Evolutionary conservation across 139 green algal genomes (phyloP), one percentile per base, ranked within the genome.

Genomic region (Coccomyxa sp.): DNA sequence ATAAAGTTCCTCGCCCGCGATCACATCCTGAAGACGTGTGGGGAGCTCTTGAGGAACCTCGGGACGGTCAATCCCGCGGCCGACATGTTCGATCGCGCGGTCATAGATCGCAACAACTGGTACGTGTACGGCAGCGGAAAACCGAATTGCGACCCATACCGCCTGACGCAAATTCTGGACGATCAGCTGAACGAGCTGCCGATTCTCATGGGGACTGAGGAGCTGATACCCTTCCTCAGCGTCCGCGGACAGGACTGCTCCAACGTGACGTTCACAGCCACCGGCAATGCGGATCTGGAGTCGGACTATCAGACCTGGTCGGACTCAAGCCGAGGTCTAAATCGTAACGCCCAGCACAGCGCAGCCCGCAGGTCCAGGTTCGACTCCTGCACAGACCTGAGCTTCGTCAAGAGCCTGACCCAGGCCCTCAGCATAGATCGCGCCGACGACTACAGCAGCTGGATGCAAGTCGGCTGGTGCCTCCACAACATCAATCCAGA

Each of bases 51-150:
- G 55, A 50, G 55, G 73, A 40, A 77, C 39, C 73, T 77, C 55
- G 73, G 73, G 39, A 77, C 73, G 41, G 50, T 35, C 36, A 76
- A 76, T 41, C 16, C 72, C 41, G 72, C 50, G 41, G 72, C 41
- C 33, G 72, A 76, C 72, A 76, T 76, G 31, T 39, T 76, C 37
- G 72, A 76, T 41, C 31, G 33, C n/a, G 72, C 72, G 31, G 72
- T 76, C 37, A 76, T 76, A 39, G 50, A 41, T 35, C 29, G 5
- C 6, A 76, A 76, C 72, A 76, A 76, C 72, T 76, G 72, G 72
- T 76, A 64, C 50, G 38, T 76, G 41, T 76, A 76, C 72, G 37
- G 41, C 14, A 76, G 72, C 72, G 41, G 37, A 39, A 76, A 76
- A 35, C 72, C 72, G 50, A 36, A 36, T 10, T 41, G 72, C 37